These are phyloP conservation scores for Penicillium angulare DNA, from an alignment of 495 filamentous ascomycete genomes.

Conservation along the genomic window DNA sequence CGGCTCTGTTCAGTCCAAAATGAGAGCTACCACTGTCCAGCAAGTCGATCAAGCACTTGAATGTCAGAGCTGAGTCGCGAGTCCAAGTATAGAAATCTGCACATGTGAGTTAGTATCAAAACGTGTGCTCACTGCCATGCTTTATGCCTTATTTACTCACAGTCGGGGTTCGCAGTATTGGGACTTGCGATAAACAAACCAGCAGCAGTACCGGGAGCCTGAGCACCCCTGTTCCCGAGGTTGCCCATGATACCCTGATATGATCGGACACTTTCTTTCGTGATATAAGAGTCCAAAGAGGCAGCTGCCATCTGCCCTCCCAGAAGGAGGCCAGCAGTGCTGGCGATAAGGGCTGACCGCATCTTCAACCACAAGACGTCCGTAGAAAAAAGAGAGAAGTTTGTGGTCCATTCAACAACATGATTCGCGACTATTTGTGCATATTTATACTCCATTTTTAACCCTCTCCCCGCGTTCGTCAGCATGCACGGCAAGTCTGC, in stretches of 20 bases:
- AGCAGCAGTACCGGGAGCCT: conserved; percentile 37
- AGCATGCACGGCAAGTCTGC: background rate
- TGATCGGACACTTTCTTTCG: conserved; percentile 6
- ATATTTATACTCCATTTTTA: background rate
- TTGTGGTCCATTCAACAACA: background rate
- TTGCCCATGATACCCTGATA: conserved; percentile 48
- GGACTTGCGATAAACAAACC: conserved; percentile 56
- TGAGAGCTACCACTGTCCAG: conserved; percentile 3
- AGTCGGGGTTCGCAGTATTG: conserved; percentile 51
- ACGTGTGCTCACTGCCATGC: background rate
- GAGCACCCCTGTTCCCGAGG: conserved; percentile 48
- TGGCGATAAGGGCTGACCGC: background rate
- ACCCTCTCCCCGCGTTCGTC: background rate
- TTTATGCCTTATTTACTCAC: conserved; percentile 27
- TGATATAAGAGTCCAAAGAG: conserved; percentile 3
- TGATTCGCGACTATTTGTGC: background rate
- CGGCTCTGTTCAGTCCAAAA: conserved; percentile 38
- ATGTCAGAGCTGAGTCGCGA: conserved; percentile 55
- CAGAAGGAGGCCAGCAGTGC: conserved; percentile 6
- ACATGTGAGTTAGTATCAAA: background rate
- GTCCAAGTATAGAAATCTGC: conserved; percentile 62
- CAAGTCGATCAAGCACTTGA: conserved; percentile 52
- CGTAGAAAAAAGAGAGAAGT: background rate
- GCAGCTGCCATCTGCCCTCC: conserved; percentile 2
- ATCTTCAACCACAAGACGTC: background rate